Evolutionary conservation across 805 yeast genomes (phyloP).

Genomic region (Wickerhamiella alocasiicola): DNA sequence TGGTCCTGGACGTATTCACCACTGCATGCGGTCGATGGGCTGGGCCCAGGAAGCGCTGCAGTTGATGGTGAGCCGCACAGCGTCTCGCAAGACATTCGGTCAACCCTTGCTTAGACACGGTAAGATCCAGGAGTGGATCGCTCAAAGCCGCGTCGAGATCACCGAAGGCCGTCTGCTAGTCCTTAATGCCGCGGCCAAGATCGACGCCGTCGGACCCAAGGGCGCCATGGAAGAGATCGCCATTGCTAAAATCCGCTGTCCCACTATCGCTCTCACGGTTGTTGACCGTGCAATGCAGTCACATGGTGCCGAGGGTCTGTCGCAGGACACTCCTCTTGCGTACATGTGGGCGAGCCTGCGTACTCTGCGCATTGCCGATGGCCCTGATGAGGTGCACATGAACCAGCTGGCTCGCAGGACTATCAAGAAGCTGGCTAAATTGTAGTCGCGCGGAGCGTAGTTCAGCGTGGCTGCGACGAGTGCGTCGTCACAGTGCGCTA

Average conservation of each 20-base stretch:
- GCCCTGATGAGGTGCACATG: conserved; percentile 57
- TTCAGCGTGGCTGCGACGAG: too few species aligned
- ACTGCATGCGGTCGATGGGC: conserved; percentile 54
- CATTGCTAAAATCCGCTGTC: conserved; percentile 51
- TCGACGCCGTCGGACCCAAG: conserved; percentile 43
- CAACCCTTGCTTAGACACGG: conserved; percentile 39
- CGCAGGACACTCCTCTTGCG: conserved; percentile 49
- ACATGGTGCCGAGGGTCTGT: conserved; percentile 53
- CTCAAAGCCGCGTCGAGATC: conserved; percentile 42
- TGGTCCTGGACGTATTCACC: conserved; percentile 62
- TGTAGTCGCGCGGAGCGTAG: too few species aligned
- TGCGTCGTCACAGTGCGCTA: too few species aligned
- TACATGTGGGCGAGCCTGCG: conserved; percentile 39
- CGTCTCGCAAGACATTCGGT: conserved; percentile 41
- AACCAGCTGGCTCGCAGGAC: conserved; percentile 39
- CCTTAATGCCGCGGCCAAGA: conserved; percentile 47
- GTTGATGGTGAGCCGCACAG: conserved; percentile 37
- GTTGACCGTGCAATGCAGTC: conserved; percentile 53
- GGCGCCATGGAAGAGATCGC: conserved; percentile 45
- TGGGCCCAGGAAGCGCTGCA: conserved; percentile 44
- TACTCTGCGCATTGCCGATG: conserved; percentile 52
- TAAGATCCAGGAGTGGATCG: conserved; percentile 36
- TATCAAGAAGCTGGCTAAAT: conserved; percentile 5
- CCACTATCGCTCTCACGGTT: conserved; percentile 39
- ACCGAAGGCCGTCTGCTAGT: conserved; percentile 43